Evolutionary conservation across 805 yeast genomes (phyloP).

Genomic region (Zygosaccharomyces gambellarensis): DNA sequence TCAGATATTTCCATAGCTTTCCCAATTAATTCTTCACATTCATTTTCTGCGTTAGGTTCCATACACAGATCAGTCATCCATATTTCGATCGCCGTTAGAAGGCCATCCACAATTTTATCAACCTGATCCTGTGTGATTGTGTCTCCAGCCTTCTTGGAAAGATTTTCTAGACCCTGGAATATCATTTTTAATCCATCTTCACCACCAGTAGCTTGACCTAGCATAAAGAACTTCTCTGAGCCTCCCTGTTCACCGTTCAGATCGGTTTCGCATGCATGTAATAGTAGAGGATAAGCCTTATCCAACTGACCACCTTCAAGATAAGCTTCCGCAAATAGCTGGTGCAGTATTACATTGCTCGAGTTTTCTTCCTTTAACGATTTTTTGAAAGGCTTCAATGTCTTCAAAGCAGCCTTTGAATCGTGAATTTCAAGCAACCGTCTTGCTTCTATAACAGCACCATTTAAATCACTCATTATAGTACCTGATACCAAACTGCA

Average conservation of each 20-base stretch:
- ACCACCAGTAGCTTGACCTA: conserved; percentile 91
- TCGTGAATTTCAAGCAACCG: conserved; percentile 24
- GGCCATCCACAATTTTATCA: conserved; percentile 66
- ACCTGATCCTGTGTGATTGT: conserved; percentile 38
- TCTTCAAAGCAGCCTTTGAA: conserved; percentile 34
- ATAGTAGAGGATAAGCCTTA: conserved; percentile 61
- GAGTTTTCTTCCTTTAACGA: conserved; percentile 20
- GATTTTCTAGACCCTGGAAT: conserved; percentile 53
- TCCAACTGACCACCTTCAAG: conserved; percentile 79
- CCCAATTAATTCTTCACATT: conserved; percentile 68
- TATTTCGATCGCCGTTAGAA: conserved; percentile 82
- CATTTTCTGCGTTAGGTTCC: conserved; percentile 81
- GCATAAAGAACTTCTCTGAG: conserved; percentile 77
- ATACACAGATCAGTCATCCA: conserved; percentile 98
- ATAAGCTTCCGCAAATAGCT: conserved; percentile 67
- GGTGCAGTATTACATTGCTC: conserved; percentile 44
- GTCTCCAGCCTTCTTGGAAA: conserved; percentile 23
- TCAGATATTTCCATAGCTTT: conserved; percentile 58
- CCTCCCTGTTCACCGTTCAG: conserved; percentile 56
- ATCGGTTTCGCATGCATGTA: conserved; percentile 61
- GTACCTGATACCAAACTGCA: not conserved
- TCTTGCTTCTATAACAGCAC: conserved; percentile 21
- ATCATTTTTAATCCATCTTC: conserved; percentile 59
- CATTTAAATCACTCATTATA: conserved; percentile 17
- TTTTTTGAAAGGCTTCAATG: conserved; percentile 34